A percentile compares a stretch with the other conserved stretches of the same genome.
These are phyloP conservation scores for Elongisporangium undulatum DNA, from an alignment of 352 stramenopile genomes.

Conservation along the genomic window DNA sequence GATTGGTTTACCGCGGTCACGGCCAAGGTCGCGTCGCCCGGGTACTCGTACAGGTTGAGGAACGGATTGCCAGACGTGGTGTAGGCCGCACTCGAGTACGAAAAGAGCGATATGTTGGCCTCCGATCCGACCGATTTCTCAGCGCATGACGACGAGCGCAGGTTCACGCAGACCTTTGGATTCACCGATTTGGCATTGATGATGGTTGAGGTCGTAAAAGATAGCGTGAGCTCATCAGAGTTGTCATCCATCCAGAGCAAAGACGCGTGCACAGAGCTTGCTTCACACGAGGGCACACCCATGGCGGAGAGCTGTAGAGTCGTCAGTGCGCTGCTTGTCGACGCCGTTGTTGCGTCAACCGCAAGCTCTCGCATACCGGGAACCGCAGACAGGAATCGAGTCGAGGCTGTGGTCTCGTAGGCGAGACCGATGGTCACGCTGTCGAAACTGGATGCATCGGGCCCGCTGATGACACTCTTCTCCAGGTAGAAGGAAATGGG, in stretches of 20 bases:
- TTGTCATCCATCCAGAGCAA: constrained; percentile 74
- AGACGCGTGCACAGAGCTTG: constrained; percentile 56
- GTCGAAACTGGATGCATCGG: constrained; percentile 20
- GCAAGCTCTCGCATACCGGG: constrained; percentile 38
- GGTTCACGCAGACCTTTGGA: constrained; percentile 66
- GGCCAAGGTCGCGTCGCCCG: constrained; percentile 42
- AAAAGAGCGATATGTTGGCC: constrained; percentile 46
- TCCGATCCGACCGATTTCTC: constrained; percentile 38
- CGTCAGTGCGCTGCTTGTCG: constrained; percentile 22
- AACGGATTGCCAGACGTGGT: constrained; percentile 79
- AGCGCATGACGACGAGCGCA: constrained; percentile 44
- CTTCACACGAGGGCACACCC: constrained; percentile 33
- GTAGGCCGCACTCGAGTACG: constrained; percentile 36
- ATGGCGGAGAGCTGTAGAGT: constrained; percentile 60
- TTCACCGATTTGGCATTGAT: constrained; percentile 54
- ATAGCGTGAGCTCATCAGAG: constrained; percentile 59
- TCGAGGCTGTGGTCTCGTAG: constrained; percentile 34
- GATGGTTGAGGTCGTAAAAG: constrained; percentile 72
- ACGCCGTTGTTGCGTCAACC: constrained; percentile 20
- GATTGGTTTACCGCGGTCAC: constrained; percentile 53
- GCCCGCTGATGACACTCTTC: constrained; percentile 60
- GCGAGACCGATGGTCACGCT: constrained; percentile 46
- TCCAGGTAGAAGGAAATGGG: constrained; percentile 54
- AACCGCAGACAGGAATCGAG: constrained; percentile 27
- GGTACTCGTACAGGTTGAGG: constrained; percentile 55